These are phyloP conservation scores for Solanum hybrid DNA, from an alignment of 305 asterid genomes.

Conservation along the genomic window DNA sequence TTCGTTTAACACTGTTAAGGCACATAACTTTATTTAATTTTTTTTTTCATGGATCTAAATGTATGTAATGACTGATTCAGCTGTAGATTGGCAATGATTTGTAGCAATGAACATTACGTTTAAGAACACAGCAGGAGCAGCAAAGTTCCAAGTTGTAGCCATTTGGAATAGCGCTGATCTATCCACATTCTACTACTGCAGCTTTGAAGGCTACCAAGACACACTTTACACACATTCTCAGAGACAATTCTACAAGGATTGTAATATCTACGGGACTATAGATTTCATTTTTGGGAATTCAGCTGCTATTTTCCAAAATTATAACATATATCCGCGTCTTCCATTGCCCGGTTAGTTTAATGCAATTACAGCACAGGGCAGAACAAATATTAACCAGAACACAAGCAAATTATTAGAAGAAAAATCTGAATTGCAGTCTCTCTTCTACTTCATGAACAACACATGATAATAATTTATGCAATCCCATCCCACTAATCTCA, in stretches of 20 bases:
- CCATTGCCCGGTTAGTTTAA: constrained; percentile 51
- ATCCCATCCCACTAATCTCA: neutral
- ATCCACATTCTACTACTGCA: constrained; percentile 49
- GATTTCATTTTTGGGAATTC: constrained; percentile 79
- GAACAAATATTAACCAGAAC: constrained; percentile 54
- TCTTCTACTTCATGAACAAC: neutral
- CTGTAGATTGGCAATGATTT: constrained; percentile 38
- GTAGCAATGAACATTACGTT: constrained; percentile 48
- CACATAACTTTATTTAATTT: too few species aligned
- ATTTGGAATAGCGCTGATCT: constrained; percentile 61
- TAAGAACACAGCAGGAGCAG: constrained; percentile 62
- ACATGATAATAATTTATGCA: neutral
- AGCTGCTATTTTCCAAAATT: constrained; percentile 41
- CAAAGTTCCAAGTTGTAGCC: constrained; percentile 71
- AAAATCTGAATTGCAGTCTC: neutral
- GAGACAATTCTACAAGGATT: constrained; percentile 48
- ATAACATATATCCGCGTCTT: constrained; percentile 47
- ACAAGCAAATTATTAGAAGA: constrained; percentile 24
- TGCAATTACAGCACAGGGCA: constrained; percentile 64
- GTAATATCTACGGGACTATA: constrained; percentile 58
- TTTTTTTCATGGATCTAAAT: neutral
- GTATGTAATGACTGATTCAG: constrained; percentile 14
- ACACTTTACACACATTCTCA: constrained; percentile 59
- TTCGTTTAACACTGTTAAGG: too few species aligned
- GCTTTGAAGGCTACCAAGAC: constrained; percentile 75